Base-by-base conservation (phyloP, 306 rosid genomes). In the Dryas drummondii region DNA sequence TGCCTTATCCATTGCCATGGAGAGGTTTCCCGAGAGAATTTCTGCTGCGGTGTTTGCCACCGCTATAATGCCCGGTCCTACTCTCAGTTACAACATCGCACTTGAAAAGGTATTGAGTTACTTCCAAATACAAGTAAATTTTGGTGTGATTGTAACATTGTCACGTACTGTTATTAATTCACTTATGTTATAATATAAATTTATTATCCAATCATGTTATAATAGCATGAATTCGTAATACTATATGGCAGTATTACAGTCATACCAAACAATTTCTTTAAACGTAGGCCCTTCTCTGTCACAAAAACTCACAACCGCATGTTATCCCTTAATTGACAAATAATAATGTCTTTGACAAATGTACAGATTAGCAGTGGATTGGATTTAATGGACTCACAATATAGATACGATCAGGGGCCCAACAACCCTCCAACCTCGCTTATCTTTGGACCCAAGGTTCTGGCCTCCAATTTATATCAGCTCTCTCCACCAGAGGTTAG, bases 61-160 rank as follows among this genome's bases (percentile, higher is more conserved):
- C 19, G 83, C 87, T 22, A 3, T 42, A 0, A 78, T 83, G 84
- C 78, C 84, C 58, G 84, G 85, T 22, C 87, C 73, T 15, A 14
- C 71, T 17, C 69, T 71, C 44, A 71, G 19, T 61, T 49, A 16
- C 9, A 17, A 64, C 47, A 44, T 41, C 40, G 55, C 37, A 62
- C 8, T 9, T 6, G 17, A 53, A 4, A 65, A 73, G 84, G 81
- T 79, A 64, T 12, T 14, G 56, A 14, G 56, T 52, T 52, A 46
- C 56, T 22, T 22, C 22, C 22, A 22, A 22, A 22, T 1, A 22
- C 22, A 22, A 22, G 22, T 22, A 22, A 22, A 0, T 22, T 22
- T 22, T 22, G 0, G 22, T 22, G 22, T 22, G 22, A 22, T 22
- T n/a, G n/a, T n/a, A n/a, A n/a, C n/a, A n/a, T n/a, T n/a, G n/a